Evolutionary conservation across 768 basidiomycete genomes (phyloP).

Genomic region (Leccinum subgranulosum): DNA sequence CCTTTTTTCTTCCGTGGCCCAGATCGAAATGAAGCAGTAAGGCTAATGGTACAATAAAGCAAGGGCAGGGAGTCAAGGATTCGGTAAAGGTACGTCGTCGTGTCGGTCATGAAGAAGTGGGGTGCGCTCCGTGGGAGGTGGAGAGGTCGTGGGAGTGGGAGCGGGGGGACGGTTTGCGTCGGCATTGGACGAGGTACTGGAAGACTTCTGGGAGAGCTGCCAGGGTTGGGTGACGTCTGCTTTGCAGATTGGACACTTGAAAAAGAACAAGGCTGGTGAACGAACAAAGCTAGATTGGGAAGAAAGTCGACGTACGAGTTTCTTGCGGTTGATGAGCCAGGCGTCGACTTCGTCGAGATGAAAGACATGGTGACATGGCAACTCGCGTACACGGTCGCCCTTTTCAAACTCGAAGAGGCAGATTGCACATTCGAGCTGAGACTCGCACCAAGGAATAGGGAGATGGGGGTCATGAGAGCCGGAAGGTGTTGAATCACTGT

Average conservation of each 20-base stretch:
- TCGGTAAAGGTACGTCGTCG: constrained; percentile 11
- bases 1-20: neutral
- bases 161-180: neutral
- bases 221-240: constrained; percentile 80
- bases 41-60: constrained; percentile 25
- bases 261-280: neutral
- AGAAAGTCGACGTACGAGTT: constrained; percentile 60
- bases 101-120: constrained; percentile 29
- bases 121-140: constrained; percentile 30
- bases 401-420: constrained; percentile 84
- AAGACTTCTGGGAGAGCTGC: constrained; percentile 18
- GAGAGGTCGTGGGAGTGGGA: constrained; percentile 12
- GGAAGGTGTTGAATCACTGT: constrained; percentile 19
- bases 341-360: constrained; percentile 88
- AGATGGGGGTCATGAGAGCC: constrained; percentile 25
- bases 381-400: constrained; percentile 86
- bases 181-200: constrained; percentile 1
- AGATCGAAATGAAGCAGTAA: constrained; percentile 6
- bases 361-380: constrained; percentile 95
- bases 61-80: constrained; percentile 11
- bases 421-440: constrained; percentile 87
- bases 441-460: constrained; percentile 71
- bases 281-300: constrained; percentile 1
- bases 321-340: constrained; percentile 92
- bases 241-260: constrained; percentile 88